phyloP scores from a whole-genome alignment of 1,139 yeast species.

The Zygotorulaspora mrakii region DNA sequence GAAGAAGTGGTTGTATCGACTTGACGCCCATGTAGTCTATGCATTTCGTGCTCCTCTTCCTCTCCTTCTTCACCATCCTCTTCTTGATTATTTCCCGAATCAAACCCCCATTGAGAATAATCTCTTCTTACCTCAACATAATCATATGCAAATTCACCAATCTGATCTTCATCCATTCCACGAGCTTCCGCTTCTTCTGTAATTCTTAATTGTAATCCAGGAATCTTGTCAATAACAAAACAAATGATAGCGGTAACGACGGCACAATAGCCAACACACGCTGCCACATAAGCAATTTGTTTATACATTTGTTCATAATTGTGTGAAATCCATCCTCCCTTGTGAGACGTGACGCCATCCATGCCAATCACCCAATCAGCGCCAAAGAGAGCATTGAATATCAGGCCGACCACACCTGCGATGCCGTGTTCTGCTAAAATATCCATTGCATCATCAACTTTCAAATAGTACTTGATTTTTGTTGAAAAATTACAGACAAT shows the following conservation, averaged over 20 bases:
- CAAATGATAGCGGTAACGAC: slow-evolving; percentile 78
- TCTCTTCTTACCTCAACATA: slow-evolving; percentile 96
- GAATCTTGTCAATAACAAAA: slow-evolving; percentile 68
- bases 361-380: slow-evolving; percentile 85
- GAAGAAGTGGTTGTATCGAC: slow-evolving; percentile 10
- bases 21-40: neutral
- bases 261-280: slow-evolving; percentile 70
- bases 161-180: slow-evolving; percentile 95
- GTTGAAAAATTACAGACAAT: slow-evolving; percentile 86
- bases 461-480: slow-evolving; percentile 72
- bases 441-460: slow-evolving; percentile 91
- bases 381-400: slow-evolving; percentile 86
- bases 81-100: slow-evolving; percentile 27
- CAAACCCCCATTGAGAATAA: slow-evolving; percentile 64
- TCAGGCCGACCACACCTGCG: slow-evolving; percentile 85
- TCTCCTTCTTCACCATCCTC: slow-evolving; percentile 12
- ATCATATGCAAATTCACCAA: slow-evolving; percentile 97
- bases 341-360: slow-evolving; percentile 76
- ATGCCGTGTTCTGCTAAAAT: slow-evolving; percentile 97
- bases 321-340: slow-evolving; percentile 89
- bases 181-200: slow-evolving; percentile 79
- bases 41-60: slow-evolving; percentile 11
- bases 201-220: slow-evolving; percentile 77
- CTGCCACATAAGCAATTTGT: slow-evolving; percentile 78
- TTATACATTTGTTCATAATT: slow-evolving; percentile 89